Evolutionary conservation across 179 eudicot species (phyloP), one percentile per base, ranked within the genome.

Genomic region (Nepenthes alata): DNA sequence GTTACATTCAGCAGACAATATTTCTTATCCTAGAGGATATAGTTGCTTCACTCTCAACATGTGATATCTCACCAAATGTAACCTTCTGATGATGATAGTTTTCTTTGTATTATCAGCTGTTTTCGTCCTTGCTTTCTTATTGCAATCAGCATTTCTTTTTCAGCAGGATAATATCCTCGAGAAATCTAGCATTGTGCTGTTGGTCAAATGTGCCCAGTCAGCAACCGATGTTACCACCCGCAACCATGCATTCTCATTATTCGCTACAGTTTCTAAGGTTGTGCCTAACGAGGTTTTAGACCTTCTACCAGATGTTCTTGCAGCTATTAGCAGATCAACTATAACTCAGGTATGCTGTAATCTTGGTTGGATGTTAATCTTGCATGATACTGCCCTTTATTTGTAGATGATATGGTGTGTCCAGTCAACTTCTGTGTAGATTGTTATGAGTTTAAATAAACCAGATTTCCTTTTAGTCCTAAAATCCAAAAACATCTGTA

Each of bases 11-110:
- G 71, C 98, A 89, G 78, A 83, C 86, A 1, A 58, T 89, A 50
- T 75, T 93, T 54, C 75, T 82, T 58, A 78, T 85, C 61, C 79
- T 93, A 59, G 98, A 93, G 69, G 95, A 93, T 70, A 85, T 83
- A 15, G 56, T 73, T 73, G 57, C 81, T 70, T 77, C 89, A 47
- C 64, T 77, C 48, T 49, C 75, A 25, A 0, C 25, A 25, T 37
- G 63, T 70, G 71, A 59, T 64, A 37, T 38, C 68, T 71, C 69
- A 11, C 12, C 47, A 35, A 67, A 80, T 79, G 86, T 78, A 55
- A 36, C 44, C 63, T 38, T 10, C 25, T 47, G 7, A 13, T 36
- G 3, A 5, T 5, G 53, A 58, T 52, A 15, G 14, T 9, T 49
- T 51, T 63, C 54, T 34, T 0, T 53, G 54, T 41, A 37, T 3